These are phyloP conservation scores for Echites panduratus DNA, from an alignment of 257 asterid genomes.

Conservation along the genomic window DNA sequence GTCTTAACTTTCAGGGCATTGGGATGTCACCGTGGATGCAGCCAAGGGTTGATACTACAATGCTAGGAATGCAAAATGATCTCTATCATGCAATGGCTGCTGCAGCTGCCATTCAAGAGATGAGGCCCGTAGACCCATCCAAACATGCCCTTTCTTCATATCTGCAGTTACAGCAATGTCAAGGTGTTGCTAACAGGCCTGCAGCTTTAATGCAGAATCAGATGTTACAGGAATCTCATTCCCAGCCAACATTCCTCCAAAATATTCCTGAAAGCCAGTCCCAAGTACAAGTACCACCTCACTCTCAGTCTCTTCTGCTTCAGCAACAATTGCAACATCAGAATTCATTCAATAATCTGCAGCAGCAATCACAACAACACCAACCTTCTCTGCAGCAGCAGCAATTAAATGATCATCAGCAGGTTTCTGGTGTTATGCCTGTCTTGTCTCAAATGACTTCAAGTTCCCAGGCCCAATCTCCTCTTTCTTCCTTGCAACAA, in stretches of 20 bases:
- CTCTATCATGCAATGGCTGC: slow-evolving; percentile 70
- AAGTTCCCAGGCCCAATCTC: slow-evolving; percentile 34
- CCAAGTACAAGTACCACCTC: slow-evolving; percentile 27
- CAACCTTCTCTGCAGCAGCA: slow-evolving; percentile 26
- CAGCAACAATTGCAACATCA: slow-evolving; percentile 51
- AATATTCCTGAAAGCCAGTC: slow-evolving; percentile 29
- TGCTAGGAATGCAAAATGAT: slow-evolving; percentile 54
- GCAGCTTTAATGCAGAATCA: slow-evolving; percentile 34
- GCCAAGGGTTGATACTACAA: slow-evolving; percentile 41
- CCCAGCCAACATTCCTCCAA: slow-evolving; percentile 34
- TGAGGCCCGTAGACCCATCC: slow-evolving; percentile 48
- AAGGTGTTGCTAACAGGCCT: slow-evolving; percentile 21
- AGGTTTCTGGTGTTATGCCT: slow-evolving; percentile 26
- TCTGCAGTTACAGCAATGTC: slow-evolving; percentile 56
- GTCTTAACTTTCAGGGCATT: slow-evolving; percentile 55
- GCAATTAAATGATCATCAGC: slow-evolving; percentile 33
- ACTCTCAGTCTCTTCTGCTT: slow-evolving; percentile 28
- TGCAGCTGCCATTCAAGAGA: slow-evolving; percentile 52
- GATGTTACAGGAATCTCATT: slow-evolving; percentile 37
- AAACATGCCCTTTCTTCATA: slow-evolving; percentile 40
- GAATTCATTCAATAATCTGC: slow-evolving; percentile 39
- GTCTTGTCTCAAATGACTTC: slow-evolving; percentile 35
- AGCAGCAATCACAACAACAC: slow-evolving; percentile 31
- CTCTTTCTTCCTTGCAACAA: slow-evolving; percentile 33
- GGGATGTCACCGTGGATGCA: slow-evolving; percentile 67